Percentiles rank a stretch among this genome's conserved stretches.
phyloP scores from a whole-genome alignment of 140 eudicot genomes.

The Oenanthe javanica region DNA sequence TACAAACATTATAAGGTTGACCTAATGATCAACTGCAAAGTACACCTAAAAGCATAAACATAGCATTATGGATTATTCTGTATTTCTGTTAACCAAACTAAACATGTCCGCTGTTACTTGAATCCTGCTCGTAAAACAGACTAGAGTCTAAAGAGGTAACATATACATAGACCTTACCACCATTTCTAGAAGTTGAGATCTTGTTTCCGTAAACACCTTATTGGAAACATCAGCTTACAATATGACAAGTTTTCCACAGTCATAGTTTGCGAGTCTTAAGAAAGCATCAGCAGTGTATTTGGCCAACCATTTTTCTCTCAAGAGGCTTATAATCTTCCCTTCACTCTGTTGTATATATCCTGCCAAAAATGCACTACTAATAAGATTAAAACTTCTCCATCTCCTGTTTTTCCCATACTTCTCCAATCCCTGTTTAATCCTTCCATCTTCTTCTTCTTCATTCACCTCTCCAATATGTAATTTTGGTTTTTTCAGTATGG shows the following conservation, averaged over 20 bases:
- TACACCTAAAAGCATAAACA: neutral
- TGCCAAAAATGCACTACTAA: slow-evolving; percentile 42
- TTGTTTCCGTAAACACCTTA: neutral
- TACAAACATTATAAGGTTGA: neutral
- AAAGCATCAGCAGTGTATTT: slow-evolving; percentile 25
- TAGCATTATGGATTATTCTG: neutral
- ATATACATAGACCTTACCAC: neutral
- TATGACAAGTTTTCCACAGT: slow-evolving; percentile 39
- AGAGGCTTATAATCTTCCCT: slow-evolving; percentile 37
- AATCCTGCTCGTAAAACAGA: neutral
- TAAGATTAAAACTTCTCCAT: slow-evolving; percentile 65
- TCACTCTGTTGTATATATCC: slow-evolving; percentile 57
- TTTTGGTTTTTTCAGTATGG: slow-evolving; percentile 27
- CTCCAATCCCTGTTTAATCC: slow-evolving; percentile 42
- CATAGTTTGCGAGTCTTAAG: slow-evolving; percentile 44
- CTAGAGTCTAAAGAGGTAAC: neutral
- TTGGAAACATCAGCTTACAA: neutral
- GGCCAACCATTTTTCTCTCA: slow-evolving; percentile 52
- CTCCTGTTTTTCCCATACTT: slow-evolving; percentile 54
- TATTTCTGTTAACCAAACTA: neutral
- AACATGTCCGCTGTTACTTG: neutral
- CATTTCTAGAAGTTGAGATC: neutral
- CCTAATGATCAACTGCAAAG: neutral
- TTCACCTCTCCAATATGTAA: neutral
- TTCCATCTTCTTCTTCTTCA: slow-evolving; percentile 34